Percentiles rank a stretch among this genome's conserved stretches.
phyloP scores from a whole-genome alignment of 2,329 filamentous ascomycete genomes.

The Paecilomyces sp. region DNA sequence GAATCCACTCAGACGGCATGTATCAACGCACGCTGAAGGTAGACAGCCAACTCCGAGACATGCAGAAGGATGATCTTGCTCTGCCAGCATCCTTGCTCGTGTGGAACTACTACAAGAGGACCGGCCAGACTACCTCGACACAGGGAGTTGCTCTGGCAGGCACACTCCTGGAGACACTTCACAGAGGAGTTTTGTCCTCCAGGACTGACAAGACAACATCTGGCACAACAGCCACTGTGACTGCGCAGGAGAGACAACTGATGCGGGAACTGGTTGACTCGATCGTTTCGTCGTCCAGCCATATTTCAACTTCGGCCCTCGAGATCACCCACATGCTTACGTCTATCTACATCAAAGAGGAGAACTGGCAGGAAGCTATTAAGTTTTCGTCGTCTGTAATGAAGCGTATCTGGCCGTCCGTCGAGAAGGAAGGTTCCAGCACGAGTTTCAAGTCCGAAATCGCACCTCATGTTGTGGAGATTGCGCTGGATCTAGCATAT shows the following conservation, averaged over 20 bases:
- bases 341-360: constrained; percentile 23
- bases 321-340: constrained; percentile 24
- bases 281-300: constrained; percentile 18
- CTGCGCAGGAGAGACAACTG: constrained; percentile 19
- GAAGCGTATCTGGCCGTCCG: constrained; percentile 24
- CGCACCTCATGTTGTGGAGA: constrained; percentile 23
- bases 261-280: constrained; percentile 25
- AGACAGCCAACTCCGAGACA: constrained; percentile 22
- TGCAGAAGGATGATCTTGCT: constrained; percentile 24
- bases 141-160: constrained; percentile 22
- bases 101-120: constrained; percentile 28
- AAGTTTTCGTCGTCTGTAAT: constrained; percentile 21
- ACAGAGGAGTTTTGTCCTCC: constrained; percentile 9
- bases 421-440: constrained; percentile 21
- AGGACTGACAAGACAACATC: constrained; percentile 8
- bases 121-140: constrained; percentile 19
- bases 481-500: constrained; percentile 25
- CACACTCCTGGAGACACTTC: constrained; percentile 19
- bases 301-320: constrained; percentile 18
- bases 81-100: constrained; percentile 22
- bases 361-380: constrained; percentile 22
- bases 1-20: constrained; percentile 23
- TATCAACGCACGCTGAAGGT: constrained; percentile 22
- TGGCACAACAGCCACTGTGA: constrained; percentile 9
- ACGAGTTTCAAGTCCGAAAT: constrained; percentile 21